These are phyloP conservation scores for Alternaria sp. DNA, from an alignment of 2,329 filamentous ascomycete genomes.

Conservation along the genomic window DNA sequence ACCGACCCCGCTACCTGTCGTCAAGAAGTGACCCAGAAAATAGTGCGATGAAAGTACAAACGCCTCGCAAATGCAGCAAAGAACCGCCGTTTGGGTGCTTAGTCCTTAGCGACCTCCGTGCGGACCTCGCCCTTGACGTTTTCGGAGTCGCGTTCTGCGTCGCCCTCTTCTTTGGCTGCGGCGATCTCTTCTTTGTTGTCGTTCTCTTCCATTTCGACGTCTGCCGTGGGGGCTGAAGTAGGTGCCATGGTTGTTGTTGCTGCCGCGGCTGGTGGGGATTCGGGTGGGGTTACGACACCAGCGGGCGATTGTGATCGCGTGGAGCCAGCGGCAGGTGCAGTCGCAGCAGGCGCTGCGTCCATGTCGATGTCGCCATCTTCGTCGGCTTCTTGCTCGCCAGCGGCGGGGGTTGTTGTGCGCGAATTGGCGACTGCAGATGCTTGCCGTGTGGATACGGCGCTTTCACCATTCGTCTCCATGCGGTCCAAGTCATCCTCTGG, in stretches of 20 bases:
- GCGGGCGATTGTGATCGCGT: conserved; percentile 38
- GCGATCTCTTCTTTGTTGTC: conserved; percentile 25
- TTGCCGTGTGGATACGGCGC: conserved; percentile 35
- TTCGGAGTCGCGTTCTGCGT: conserved; percentile 36
- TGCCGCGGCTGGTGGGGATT: conserved; percentile 36
- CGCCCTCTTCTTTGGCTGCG: conserved; percentile 33
- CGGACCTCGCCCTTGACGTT: conserved; percentile 41
- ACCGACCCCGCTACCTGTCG: conserved; percentile 13
- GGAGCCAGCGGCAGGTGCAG: conserved; percentile 15
- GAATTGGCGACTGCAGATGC: conserved; percentile 33
- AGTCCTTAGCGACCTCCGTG: conserved; percentile 37
- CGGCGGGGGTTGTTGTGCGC: conserved; percentile 37
- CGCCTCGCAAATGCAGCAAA: conserved; percentile 17
- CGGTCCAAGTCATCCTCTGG: conserved; percentile 37
- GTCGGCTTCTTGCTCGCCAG: conserved; percentile 30
- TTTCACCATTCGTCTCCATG: conserved; percentile 40
- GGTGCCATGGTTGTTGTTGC: conserved; percentile 20
- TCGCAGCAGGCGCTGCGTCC: conserved; percentile 32
- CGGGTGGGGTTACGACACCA: conserved; percentile 45
- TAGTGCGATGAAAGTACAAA: conserved; percentile 11
- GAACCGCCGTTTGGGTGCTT: not conserved
- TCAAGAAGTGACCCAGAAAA: conserved; percentile 1
- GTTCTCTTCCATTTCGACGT: conserved; percentile 42
- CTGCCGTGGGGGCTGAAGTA: conserved; percentile 25
- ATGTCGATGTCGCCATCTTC: conserved; percentile 48